phyloP scores from a whole-genome alignment of 352 stramenopile genomes.

The Pythium pectinolyticum region DNA sequence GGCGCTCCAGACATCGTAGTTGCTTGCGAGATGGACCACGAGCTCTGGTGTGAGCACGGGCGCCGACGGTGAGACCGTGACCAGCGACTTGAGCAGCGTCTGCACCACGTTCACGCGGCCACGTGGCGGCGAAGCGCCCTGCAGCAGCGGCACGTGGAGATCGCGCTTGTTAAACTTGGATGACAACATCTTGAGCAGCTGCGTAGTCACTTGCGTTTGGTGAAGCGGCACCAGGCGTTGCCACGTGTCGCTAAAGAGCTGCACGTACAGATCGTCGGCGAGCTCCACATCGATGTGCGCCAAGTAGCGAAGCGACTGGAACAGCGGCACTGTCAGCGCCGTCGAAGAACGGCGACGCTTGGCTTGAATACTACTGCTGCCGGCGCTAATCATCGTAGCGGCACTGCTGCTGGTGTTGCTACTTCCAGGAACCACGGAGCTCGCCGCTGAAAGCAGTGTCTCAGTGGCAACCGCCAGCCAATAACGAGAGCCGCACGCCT shows the following conservation, averaged over 20 bases:
- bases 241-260: constrained; percentile 71
- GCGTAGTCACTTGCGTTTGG: constrained; percentile 54
- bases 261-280: constrained; percentile 81
- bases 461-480: constrained; percentile 84
- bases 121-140: constrained; percentile 10
- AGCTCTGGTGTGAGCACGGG: constrained; percentile 85
- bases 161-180: constrained; percentile 89
- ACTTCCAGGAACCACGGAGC: constrained; percentile 12
- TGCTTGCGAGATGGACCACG: constrained; percentile 75
- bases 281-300: constrained; percentile 84
- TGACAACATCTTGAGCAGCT: constrained; percentile 76
- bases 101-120: constrained; percentile 80
- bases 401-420: constrained; percentile 8
- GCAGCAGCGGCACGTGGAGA: constrained; percentile 64
- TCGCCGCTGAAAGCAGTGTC: constrained; percentile 58
- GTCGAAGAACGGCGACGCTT: constrained; percentile 2
- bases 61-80: constrained; percentile 47
- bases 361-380: not conserved
- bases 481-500: constrained; percentile 81
- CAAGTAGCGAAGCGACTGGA: constrained; percentile 61
- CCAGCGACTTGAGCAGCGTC: constrained; percentile 78
- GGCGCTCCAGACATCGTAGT: constrained; percentile 83
- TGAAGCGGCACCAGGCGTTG: constrained; percentile 42
- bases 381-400: too few relatives aligned
- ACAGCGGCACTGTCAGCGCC: not conserved